A percentile compares a stretch with the other conserved stretches of the same genome.
phyloP scores from a whole-genome alignment of 805 yeast species.

The Candida sanyiensis region DNA sequence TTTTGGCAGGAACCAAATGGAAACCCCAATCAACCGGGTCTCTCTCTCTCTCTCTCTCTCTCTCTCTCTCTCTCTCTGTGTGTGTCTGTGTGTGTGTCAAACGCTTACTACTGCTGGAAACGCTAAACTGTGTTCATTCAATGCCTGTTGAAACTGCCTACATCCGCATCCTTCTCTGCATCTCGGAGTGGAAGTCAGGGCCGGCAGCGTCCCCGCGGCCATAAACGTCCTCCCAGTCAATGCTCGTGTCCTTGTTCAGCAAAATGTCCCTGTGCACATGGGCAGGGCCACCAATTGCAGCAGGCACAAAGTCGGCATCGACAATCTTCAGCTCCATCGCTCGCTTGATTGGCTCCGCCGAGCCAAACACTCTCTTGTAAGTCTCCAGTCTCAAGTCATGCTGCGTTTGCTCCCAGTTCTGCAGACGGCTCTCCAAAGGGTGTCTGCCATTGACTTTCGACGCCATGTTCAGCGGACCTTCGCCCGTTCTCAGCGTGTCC shows the following conservation, averaged over 20 bases:
- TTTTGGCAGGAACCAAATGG: too few relatives aligned
- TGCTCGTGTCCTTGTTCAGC: conserved; percentile 62
- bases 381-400: conserved; percentile 65
- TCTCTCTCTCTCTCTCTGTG: too few relatives aligned
- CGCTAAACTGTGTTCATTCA: too few relatives aligned
- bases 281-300: conserved; percentile 45
- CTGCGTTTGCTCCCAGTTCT: conserved; percentile 77
- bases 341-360: conserved; percentile 89
- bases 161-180: conserved; percentile 48
- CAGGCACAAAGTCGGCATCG: conserved; percentile 66
- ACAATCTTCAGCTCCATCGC: conserved; percentile 83
- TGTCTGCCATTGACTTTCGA: conserved; percentile 72
- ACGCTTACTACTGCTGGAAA: too few relatives aligned
- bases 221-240: conserved; percentile 95
- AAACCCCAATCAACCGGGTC: too few relatives aligned
- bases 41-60: too few relatives aligned
- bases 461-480: conserved; percentile 49
- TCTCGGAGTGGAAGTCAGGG: conserved; percentile 64
- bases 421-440: conserved; percentile 74
- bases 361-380: conserved; percentile 79
- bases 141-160: too few relatives aligned
- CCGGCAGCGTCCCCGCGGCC: conserved; percentile 32
- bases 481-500: conserved; percentile 59
- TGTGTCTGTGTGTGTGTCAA: too few relatives aligned
- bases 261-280: conserved; percentile 69